Evolutionary conservation across 192 early-diverging fungal genomes (phyloP), one percentile per base, ranked within the genome.

Genomic region (Nowakowskiella sp.): DNA sequence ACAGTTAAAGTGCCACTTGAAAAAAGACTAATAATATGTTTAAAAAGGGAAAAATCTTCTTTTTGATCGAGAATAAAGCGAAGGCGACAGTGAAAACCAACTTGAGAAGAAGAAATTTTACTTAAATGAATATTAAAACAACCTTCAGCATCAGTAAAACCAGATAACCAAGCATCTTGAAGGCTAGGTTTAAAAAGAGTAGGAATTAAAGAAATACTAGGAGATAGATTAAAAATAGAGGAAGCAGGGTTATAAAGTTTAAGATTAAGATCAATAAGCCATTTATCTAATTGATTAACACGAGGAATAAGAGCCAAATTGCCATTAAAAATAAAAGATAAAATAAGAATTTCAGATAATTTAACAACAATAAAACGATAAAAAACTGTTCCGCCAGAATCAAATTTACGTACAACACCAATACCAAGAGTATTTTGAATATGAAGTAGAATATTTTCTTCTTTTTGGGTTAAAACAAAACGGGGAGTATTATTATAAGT

Each of bases 121-220:
- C 29, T 53, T 39, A 69, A 50, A n/a, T 49, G 31, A 39, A 65
- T 32, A 65, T 42, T 70, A 71, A 71, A 71, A 71, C 69, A 71
- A 42, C 69, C 69, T 65, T 71, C 69, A 31, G 69, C 69, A 70
- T 71, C 69, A 49, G 66, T 68, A 71, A 71, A 71, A 22, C 70
- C 70, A 33, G 43, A 50, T 44, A 70, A 19, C 53, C 54, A 71
- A 68, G 54, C 27, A 70, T 68, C 51, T 44, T 49, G 54, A 30
- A 71, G 49, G 57, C 50, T 69, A 59, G 62, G 48, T 3, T 36
- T 1, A 1, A 53, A 27, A n/a, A 19, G 34, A 2, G 43, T 49
- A 55, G 10, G 10, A 46, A 16, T 2, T 61, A 42, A 2, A 26
- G n/a, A n/a, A n/a, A n/a, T n/a, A n/a, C n/a, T n/a, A n/a, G n/a